phyloP scores from a whole-genome alignment of 1,284 basidiomycete species.

The Tremellales sp. region DNA sequence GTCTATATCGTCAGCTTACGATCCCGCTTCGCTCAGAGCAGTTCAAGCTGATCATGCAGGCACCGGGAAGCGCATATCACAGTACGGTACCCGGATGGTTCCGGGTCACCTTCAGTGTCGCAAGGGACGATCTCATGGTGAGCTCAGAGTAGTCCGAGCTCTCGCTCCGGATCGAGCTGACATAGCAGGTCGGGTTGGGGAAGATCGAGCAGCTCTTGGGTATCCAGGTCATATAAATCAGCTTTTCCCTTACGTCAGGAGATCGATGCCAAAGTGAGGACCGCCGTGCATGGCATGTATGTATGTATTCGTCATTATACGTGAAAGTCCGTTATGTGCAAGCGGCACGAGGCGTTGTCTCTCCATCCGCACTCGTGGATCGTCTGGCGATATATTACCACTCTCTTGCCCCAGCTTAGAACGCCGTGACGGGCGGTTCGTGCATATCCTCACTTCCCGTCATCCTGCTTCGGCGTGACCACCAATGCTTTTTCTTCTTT shows the following conservation, averaged over 20 bases:
- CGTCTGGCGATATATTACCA: no score
- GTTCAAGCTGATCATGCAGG: conserved; percentile 9
- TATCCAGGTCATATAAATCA: conserved; percentile 2
- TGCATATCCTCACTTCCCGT: no score
- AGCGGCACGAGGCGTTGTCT: neutral
- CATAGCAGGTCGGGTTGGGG: conserved; percentile 23
- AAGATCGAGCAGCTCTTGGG: conserved; percentile 32
- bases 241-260: neutral
- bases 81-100: conserved; percentile 38
- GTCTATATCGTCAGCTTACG: conserved; percentile 39
- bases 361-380: no score
- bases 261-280: neutral
- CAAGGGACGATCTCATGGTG: conserved; percentile 35
- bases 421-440: no score
- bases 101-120: conserved; percentile 40
- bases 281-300: neutral
- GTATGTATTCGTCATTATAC: neutral
- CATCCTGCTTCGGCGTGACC: no score
- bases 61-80: conserved; percentile 42
- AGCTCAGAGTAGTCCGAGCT: conserved; percentile 1
- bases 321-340: neutral
- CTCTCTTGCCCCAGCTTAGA: no score
- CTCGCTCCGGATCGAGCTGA: neutral
- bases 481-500: conserved; percentile 15
- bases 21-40: neutral